Percentiles rank a stretch among this genome's conserved stretches.
Evolutionary conservation across 2,329 filamentous ascomycete genomes (phyloP).

Genomic region (Cytospora mali): DNA sequence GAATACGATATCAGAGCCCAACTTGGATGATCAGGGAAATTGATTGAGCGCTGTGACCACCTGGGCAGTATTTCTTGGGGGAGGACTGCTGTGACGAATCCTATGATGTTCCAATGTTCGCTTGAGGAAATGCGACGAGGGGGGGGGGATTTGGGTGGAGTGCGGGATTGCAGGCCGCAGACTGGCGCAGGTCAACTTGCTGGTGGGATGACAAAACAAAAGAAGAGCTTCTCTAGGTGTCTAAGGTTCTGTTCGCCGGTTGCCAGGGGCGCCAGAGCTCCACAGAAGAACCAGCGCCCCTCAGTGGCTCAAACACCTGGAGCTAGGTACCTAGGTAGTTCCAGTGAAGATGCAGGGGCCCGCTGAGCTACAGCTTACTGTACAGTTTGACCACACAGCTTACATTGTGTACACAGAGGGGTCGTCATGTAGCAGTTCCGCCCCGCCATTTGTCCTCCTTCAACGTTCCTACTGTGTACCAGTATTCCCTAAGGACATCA

Average conservation of each 20-base stretch:
- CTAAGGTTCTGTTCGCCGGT: constrained; percentile 7
- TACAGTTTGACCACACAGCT: too few species aligned
- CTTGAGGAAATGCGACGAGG: background rate
- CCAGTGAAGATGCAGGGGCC: background rate
- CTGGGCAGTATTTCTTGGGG: background rate
- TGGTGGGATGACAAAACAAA: constrained; percentile 14
- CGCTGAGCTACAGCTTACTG: background rate
- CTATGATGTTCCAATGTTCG: background rate
- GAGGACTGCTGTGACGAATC: background rate
- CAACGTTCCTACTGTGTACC: background rate
- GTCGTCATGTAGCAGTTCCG: background rate
- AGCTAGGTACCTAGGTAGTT: background rate
- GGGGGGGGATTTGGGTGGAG: background rate
- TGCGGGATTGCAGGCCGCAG: background rate
- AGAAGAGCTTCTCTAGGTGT: constrained; percentile 4
- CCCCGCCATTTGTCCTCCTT: background rate
- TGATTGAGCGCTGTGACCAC: background rate
- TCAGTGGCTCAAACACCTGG: background rate
- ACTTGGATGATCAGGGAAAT: background rate
- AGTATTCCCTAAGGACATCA: background rate
- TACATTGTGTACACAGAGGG: background rate
- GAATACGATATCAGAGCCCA: background rate
- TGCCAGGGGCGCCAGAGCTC: constrained; percentile 18
- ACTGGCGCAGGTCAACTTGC: too few species aligned
- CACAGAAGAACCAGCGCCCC: background rate